Evolutionary conservation across 805 yeast species (phyloP), one percentile per base, ranked within the genome.

Genomic region (Phaffomyces thermotolerans): DNA sequence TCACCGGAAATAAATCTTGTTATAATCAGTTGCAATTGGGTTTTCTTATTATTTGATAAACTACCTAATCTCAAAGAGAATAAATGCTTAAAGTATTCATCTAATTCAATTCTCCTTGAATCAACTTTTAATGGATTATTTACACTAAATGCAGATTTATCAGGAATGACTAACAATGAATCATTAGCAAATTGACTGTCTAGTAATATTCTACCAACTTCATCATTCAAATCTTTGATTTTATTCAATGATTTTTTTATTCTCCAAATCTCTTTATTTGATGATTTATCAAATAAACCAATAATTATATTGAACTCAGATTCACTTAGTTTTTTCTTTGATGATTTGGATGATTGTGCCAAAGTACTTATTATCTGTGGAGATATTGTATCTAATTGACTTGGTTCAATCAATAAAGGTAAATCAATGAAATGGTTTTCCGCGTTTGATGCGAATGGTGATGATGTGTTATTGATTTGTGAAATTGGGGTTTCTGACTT

Each of bases 251-350:
- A 62, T 55, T 88, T 88, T 35, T 78, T 68, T 42, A 87, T 78
- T 52, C 79, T 72, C 83, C 95, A 90, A 68, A 85, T 74, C 52
- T 81, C 87, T 47, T 79, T 79, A 34, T 69, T 67, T 2, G 80
- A 64, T 22, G 71, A 78, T 30, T 79, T 72, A 51, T 84, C 91
- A 37, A 73, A 65, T 5, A 84, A 78, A 15, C 82, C 72, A 42
- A 90, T 71, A 1, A 84, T 69, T 20, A 84, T 70, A 31, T 36
- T 33, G 15, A 35, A 36, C 25, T 64, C 64, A 15, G 84, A 80
- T 35, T 81, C 88, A 34, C 78, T 84, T 1, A 67, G 52, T 49
- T 71, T 71, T 17, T 30, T 39, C 18, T 39, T 9, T 24, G 29
- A 27, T 30, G 12, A 8, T 13, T 10, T 30, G 33, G 17, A 17